A percentile compares a stretch with the other conserved stretches of the same genome.
Conservation (phyloP, 208 protist species). For the Leptomonas pyrrhocoris region DNA sequence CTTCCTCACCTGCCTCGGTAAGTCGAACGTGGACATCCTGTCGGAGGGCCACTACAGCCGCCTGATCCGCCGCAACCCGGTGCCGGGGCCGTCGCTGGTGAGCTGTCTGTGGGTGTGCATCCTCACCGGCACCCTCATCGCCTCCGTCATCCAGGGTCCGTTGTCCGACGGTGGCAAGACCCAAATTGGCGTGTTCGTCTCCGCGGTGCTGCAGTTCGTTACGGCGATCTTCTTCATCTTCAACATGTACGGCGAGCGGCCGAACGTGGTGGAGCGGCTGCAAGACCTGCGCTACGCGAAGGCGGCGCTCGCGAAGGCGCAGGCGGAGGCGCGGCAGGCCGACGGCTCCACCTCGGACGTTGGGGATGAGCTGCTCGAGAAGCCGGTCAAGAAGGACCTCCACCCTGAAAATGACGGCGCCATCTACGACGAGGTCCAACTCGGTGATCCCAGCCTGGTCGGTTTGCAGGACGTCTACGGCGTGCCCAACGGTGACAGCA, state of each 20-base stretch:
- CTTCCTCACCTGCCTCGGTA: constrained; percentile 57
- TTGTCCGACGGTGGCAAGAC: constrained; percentile 44
- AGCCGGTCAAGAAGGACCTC: constrained; percentile 8
- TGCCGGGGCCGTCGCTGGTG: constrained; percentile 53
- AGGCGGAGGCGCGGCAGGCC: constrained; percentile 19
- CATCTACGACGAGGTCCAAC: neutral
- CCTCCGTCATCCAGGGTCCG: no score
- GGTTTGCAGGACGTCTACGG: constrained; percentile 4
- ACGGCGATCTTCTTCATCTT: constrained; percentile 53
- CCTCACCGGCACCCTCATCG: constrained; percentile 53
- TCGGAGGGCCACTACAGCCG: constrained; percentile 82
- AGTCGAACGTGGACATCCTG: constrained; percentile 79
- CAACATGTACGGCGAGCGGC: constrained; percentile 70
- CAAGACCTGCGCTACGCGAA: constrained; percentile 40
- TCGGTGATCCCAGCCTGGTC: neutral
- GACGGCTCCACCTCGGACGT: neutral
- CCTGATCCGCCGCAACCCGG: constrained; percentile 49
- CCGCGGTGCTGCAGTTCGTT: constrained; percentile 55
- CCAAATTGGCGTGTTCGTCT: constrained; percentile 53
- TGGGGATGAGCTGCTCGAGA: neutral
- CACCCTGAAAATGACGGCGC: constrained; percentile 7
- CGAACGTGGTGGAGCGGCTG: constrained; percentile 55
- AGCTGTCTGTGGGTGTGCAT: constrained; percentile 73
- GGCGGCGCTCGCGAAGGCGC: constrained; percentile 33
- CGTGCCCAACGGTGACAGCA: neutral